A percentile compares a stretch with the other conserved stretches of the same genome.
phyloP scores from a whole-genome alignment of 345 rosid genomes.

The Rhizophora mangle region DNA sequence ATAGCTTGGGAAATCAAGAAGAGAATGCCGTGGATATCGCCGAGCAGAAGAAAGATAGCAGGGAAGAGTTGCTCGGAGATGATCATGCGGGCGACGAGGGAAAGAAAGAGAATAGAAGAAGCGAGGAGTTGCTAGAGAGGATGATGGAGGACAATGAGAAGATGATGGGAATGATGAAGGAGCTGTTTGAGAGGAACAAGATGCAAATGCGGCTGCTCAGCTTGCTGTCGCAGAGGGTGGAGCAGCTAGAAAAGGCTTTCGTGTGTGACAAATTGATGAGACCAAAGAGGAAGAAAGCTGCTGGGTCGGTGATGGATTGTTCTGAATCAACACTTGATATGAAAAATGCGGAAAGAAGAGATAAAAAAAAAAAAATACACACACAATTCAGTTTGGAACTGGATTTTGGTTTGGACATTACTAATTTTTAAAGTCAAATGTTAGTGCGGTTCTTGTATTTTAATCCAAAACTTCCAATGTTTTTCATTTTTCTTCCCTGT shows the following conservation, averaged over 20 bases:
- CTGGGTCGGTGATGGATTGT: slow-evolving; percentile 10
- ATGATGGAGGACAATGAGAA: slow-evolving; percentile 58
- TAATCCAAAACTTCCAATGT: too few species aligned
- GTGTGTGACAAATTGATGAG: slow-evolving; percentile 39
- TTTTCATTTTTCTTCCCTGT: too few species aligned
- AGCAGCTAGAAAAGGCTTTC: slow-evolving; percentile 52
- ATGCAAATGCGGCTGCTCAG: slow-evolving; percentile 44
- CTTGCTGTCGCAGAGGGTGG: slow-evolving; percentile 49
- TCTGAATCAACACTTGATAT: too few species aligned
- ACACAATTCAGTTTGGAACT: too few species aligned
- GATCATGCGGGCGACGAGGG: background rate
- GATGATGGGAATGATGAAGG: slow-evolving; percentile 51
- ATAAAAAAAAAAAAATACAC: too few species aligned
- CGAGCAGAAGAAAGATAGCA: background rate
- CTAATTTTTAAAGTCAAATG: too few species aligned
- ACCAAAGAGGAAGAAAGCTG: slow-evolving; percentile 34
- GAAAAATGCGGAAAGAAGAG: too few species aligned
- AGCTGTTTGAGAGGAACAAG: slow-evolving; percentile 46
- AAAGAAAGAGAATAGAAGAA: slow-evolving; percentile 27
- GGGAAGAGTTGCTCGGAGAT: background rate
- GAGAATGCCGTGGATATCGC: background rate
- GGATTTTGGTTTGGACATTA: too few species aligned
- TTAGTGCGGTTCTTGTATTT: too few species aligned
- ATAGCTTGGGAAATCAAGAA: background rate
- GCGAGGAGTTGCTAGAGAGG: slow-evolving; percentile 38